phyloP scores from a whole-genome alignment of 352 stramenopile genomes.

The Plasmopara muralis region DNA sequence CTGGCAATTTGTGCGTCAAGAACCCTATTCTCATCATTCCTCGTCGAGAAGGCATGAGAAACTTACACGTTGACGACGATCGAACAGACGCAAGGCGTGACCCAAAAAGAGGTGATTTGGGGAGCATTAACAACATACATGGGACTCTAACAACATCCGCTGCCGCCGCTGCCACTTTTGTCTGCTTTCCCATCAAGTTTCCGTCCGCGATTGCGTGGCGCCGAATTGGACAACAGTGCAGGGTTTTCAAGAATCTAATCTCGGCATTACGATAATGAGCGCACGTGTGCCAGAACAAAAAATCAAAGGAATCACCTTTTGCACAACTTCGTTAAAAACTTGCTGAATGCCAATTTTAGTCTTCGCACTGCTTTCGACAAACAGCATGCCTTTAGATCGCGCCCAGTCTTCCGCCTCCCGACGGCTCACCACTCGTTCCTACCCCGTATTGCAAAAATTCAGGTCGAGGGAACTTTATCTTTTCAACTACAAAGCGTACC shows the following conservation, averaged over 20 bases:
- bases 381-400: constrained; percentile 95
- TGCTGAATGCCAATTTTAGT: constrained; percentile 93
- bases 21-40: constrained; percentile 6
- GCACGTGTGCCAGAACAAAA: constrained; percentile 1
- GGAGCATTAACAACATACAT: constrained; percentile 24
- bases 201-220: constrained; percentile 52
- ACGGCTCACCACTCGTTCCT: constrained; percentile 90
- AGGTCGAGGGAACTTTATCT: background rate
- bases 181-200: constrained; percentile 57
- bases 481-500: constrained; percentile 22
- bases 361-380: constrained; percentile 96
- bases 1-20: constrained; percentile 8
- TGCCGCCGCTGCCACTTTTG: constrained; percentile 46
- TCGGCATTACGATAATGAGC: background rate
- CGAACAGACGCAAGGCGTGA: constrained; percentile 1
- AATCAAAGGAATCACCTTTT: constrained; percentile 81
- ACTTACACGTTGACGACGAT: constrained; percentile 13
- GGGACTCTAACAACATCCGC: constrained; percentile 44
- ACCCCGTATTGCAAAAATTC: constrained; percentile 11
- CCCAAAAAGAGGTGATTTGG: background rate
- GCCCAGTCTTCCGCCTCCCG: constrained; percentile 95
- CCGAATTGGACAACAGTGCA: constrained; percentile 82
- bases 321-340: constrained; percentile 96
- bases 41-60: constrained; percentile 12
- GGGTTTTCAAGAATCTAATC: constrained; percentile 87